Evolutionary conservation across 495 filamentous ascomycete species (phyloP).

Genomic region (Coniosporium apollinis): DNA sequence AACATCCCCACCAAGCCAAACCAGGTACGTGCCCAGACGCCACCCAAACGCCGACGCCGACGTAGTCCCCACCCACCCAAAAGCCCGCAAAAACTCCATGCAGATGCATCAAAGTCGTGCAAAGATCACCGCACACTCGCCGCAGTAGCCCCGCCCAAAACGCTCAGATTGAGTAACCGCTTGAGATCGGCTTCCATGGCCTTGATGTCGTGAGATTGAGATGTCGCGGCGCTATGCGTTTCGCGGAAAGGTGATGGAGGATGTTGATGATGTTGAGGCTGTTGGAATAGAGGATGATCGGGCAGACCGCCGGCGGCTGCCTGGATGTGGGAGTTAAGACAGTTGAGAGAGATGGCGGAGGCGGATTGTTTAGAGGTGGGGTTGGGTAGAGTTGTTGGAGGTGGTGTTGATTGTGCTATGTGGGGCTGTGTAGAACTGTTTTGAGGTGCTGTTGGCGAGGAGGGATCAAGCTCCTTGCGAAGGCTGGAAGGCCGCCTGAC

Average conservation of each 20-base stretch:
- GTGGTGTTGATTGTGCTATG: not conserved
- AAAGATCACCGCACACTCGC: too few relatives aligned
- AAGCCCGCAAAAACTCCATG: too few relatives aligned
- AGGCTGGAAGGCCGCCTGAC: conserved; percentile 8
- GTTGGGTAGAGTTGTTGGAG: not conserved
- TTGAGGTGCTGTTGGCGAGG: not conserved
- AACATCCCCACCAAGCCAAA: too few relatives aligned
- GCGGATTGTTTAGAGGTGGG: conserved; percentile 5
- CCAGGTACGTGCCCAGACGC: too few relatives aligned
- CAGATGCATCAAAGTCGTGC: too few relatives aligned
- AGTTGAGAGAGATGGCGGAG: conserved; percentile 10
- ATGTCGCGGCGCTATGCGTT: not conserved
- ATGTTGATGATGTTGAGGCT: too few relatives aligned
- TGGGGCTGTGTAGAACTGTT: too few relatives aligned
- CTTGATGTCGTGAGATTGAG: conserved; percentile 6
- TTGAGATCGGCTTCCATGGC: conserved; percentile 15
- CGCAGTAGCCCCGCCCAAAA: not conserved
- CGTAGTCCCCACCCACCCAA: too few relatives aligned
- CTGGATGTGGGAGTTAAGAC: conserved; percentile 11
- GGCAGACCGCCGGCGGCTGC: not conserved
- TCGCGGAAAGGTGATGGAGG: too few relatives aligned
- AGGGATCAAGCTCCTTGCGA: conserved; percentile 7
- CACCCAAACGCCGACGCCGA: too few relatives aligned
- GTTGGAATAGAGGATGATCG: too few relatives aligned
- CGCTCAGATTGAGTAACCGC: conserved; percentile 15